Evolutionary conservation across 305 asterid species (phyloP), one percentile per base, ranked within the genome.

Genomic region (Fraxinus albicans): DNA sequence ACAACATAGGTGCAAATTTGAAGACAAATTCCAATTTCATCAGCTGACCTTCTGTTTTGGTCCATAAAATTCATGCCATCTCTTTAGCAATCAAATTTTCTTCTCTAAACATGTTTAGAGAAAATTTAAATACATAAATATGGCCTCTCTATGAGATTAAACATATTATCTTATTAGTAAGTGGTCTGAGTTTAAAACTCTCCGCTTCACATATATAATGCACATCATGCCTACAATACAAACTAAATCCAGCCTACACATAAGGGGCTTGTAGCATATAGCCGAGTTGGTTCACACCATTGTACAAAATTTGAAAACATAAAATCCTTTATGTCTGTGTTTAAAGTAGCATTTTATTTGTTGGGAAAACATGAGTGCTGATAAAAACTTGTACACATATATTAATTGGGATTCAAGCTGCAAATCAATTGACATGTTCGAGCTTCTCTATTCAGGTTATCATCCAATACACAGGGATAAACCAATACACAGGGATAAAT

Each of bases 361-460:
- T 55, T n/a, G 12, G 69, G 70, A 21, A 58, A 58, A 60, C 70
- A 21, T 60, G 70, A 60, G 70, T 3, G 6, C 19, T 12, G 15
- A 4, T 69, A 69, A 69, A 23, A 19, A 69, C 34, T 67, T 25
- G 31, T 23, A 65, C 44, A 25, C 29, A 0, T 77, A 70, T 36
- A 31, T n/a, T 4, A 29, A 36, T 25, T 10, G 23, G 80, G 55
- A 40, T 47, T 77, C 63, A 60, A 80, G n/a, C 74, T 82, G 77
- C 25, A 76, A 40, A 72, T 70, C 73, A 29, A 81, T 92, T 88
- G 73, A 93, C 98, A 96, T 89, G 91, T 47, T 90, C 93, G 88
- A 21, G 98, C 98, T 92, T 89, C 90, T 81, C 93, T 85, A 93
- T 87, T 86, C 67, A 88, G 86, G 60, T 82, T 90, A 15, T 87